Evolutionary conservation across 768 basidiomycete genomes (phyloP).

Genomic region (Lactarius hatsudake): DNA sequence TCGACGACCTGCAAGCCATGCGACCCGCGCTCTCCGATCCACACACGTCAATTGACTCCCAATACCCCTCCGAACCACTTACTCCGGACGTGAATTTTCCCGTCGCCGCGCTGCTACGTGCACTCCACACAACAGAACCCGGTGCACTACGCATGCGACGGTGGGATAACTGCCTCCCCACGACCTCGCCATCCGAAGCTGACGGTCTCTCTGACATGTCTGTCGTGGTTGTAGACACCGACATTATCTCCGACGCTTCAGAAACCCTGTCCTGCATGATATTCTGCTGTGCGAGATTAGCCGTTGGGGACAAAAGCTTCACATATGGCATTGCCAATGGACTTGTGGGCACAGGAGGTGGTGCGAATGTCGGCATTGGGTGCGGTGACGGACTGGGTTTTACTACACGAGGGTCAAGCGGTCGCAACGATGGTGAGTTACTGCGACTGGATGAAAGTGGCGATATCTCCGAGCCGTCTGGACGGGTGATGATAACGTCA

Average conservation of each 20-base stretch:
- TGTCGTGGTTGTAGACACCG: conserved; percentile 20
- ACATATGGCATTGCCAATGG: conserved; percentile 18
- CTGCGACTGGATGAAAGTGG: conserved; percentile 7
- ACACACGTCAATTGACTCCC: conserved; percentile 24
- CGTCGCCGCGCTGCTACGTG: conserved; percentile 20
- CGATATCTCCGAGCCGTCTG: conserved; percentile 25
- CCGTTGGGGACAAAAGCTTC: conserved; percentile 26
- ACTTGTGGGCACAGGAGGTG: conserved; percentile 15
- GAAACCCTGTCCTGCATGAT: conserved; percentile 20
- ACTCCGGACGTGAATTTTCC: conserved; percentile 15
- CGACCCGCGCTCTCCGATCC: conserved; percentile 21
- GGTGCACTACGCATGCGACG: conserved; percentile 27
- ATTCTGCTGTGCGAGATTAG: conserved; percentile 26
- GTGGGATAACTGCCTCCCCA: conserved; percentile 20
- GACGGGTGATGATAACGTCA: conserved; percentile 23
- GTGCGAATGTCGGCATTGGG: conserved; percentile 27
- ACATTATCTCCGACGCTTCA: conserved; percentile 22
- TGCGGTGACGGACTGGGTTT: conserved; percentile 1
- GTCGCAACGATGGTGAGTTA: conserved; percentile 14
- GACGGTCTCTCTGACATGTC: conserved; percentile 14
- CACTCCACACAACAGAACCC: conserved; percentile 25
- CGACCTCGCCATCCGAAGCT: conserved; percentile 11
- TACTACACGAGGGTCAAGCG: neutral
- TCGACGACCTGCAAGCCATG: conserved; percentile 11
- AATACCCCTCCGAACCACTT: conserved; percentile 25